Conservation (phyloP, 2,329 filamentous ascomycete genomes). For the Ophiosphaerella narmari region DNA sequence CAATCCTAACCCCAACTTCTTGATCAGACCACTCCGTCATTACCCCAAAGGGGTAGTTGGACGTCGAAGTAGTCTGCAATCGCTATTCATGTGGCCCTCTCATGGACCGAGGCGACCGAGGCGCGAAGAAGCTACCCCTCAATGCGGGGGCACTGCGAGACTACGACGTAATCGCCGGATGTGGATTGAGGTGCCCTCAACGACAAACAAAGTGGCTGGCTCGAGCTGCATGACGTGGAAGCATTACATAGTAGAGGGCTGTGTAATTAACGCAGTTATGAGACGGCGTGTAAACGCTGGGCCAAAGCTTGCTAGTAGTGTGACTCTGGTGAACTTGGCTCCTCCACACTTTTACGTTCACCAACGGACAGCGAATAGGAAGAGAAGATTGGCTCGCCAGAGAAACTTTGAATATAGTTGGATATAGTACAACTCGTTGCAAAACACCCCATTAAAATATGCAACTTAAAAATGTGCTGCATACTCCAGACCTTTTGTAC, state of each 20-base stretch:
- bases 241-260: background rate
- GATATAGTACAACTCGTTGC: slow-evolving; percentile 4
- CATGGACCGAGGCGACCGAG: background rate
- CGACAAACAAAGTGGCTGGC: slow-evolving; percentile 3
- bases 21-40: no score
- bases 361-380: background rate
- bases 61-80: no score
- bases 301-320: background rate
- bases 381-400: background rate
- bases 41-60: no score
- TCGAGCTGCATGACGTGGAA: background rate
- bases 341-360: background rate
- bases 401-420: background rate
- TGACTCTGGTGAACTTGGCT: background rate
- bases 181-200: background rate
- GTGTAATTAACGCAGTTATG: no score
- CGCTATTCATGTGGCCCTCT: no score
- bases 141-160: background rate
- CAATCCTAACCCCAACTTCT: no score
- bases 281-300: background rate
- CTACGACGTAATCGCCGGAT: background rate
- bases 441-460: slow-evolving; percentile 1
- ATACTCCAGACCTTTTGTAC: background rate
- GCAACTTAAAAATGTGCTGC: background rate
- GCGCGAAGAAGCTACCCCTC: slow-evolving; percentile 7